Base-by-base conservation (phyloP, 2,329 filamentous ascomycete species). In the Xylariomycetidae sp. region DNA sequence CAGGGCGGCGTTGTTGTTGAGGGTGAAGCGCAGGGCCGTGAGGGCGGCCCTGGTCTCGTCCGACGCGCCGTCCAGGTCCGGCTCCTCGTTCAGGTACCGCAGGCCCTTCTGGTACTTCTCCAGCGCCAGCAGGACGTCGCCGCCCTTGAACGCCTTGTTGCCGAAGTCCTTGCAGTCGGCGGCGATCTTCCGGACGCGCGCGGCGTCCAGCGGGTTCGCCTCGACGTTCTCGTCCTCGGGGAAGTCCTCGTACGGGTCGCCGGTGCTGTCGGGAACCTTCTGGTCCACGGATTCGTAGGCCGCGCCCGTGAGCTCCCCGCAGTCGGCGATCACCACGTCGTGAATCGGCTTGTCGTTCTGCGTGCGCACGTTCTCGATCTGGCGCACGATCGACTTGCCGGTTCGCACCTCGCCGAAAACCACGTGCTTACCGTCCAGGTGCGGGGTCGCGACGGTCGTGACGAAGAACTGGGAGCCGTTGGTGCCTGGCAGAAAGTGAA, bases 381-480 rank as follows among this genome's bases (percentile, higher is more conserved):
- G 80, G 44, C 92, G 83, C 20, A 96, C 76, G 23, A 95, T 68
- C 42, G 85, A 89, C 72, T 95, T 96, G 54, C 92, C 92, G 40
- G 81, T 84, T 54, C 95, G 75, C 35, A 96, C 90, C 58, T 95
- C 83, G 43, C 92, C 92, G 51, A 95, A 98, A 16, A 98, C 89
- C 29, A 96, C 92, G 65, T 98, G 90, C 72, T 98, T 98, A 58
- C 79, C 79, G 60, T 98, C 89, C 24, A 96, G 76, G 60, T 96
- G 92, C 29, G 88, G 89, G 10, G 92, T 96, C n/a, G 81, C 73
- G 19, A 95, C 86, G 12, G 92, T 96, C 30, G 92, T 98, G 52
- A 96, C 71, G 74, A 98, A 98, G 76, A 98, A 98, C 57, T 98
- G 92, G 31, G 85, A 93, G 54, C 92, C 92, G 59, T 98, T 98